Conservation (phyloP, 768 basidiomycete species). For the Suillus americanus region DNA sequence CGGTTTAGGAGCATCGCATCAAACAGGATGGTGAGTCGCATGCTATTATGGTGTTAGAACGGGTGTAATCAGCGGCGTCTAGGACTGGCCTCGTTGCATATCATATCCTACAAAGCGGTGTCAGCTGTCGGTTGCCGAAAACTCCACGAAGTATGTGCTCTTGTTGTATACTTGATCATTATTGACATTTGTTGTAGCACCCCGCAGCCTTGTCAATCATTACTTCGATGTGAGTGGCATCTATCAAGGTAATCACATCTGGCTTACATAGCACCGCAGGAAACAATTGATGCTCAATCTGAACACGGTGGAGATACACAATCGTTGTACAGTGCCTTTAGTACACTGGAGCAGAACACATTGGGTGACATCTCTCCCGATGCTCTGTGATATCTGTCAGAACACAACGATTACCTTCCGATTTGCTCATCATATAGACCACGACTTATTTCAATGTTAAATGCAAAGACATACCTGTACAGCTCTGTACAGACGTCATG, state of each 20-base stretch:
- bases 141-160: conserved; percentile 82
- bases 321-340: conserved; percentile 62
- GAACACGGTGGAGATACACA: conserved; percentile 73
- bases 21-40: conserved; percentile 84
- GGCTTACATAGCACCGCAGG: conserved; percentile 38
- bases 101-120: conserved; percentile 88
- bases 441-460: not conserved
- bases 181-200: conserved; percentile 50
- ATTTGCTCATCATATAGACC: not conserved
- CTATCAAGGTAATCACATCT: not conserved
- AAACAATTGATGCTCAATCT: conserved; percentile 70
- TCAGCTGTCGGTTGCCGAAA: conserved; percentile 85
- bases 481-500: conserved; percentile 15
- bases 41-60: not conserved
- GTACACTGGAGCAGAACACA: conserved; percentile 52
- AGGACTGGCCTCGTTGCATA: conserved; percentile 91
- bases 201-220: conserved; percentile 81
- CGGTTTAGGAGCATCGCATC: conserved; percentile 96
- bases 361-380: conserved; percentile 73
- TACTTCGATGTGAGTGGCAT: conserved; percentile 83
- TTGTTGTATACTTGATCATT: not conserved
- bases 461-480: not conserved
- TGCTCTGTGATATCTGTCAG: conserved; percentile 50
- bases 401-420: not conserved
- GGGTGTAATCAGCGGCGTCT: not conserved